Base-by-base conservation (phyloP, 352 stramenopile species). In the Globisporangium abappressorium region DNA sequence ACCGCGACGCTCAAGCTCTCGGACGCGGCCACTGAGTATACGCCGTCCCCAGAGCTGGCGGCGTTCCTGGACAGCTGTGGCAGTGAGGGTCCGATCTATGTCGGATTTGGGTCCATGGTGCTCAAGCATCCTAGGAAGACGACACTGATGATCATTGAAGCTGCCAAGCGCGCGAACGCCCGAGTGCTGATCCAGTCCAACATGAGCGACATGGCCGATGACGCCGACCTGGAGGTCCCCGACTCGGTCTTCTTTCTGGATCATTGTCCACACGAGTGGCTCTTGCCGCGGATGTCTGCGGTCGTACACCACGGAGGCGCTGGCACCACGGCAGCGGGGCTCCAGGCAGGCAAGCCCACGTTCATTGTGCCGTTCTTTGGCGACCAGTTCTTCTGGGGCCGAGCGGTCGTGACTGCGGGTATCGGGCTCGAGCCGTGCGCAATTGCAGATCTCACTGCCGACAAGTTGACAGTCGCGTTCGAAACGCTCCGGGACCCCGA, bases 291-390 rank as follows among this genome's bases (percentile, higher is more conserved):
- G 7, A 89, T 96, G 34, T 89, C 80, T 47, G 94, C 90, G 9
- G 91, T 98, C 4, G 86, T 98, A 47, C 81, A 89, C 38, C 84
- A 92, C 53, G 80, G 85, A 33, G 85, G 85, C 38, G 94, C 95
- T 61, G 94, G 94, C 20, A 98, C 95, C 34, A 97, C 93, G 20
- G 93, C 93, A 8, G 55, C 55, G 15, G 54, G 28, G 18, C 54
- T 59, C 91, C 92, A 0, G 46, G 90, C 89, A 53, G 93, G 92
- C 0, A 95, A 98, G 57, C 94, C 95, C 1, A 98, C 93, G 7
- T 93, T 98, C 63, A 91, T 98, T 15, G 94, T 95, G 62, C 95
- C 95, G 7, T 98, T 98, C 64, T 98, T 98, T 71, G 92, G 91
- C 26, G 95, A 98, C 70, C 95, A 98, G 70, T 89, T 83, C 34